phyloP scores from a whole-genome alignment of 148 eudicot species.

The Persicaria maculosa region DNA sequence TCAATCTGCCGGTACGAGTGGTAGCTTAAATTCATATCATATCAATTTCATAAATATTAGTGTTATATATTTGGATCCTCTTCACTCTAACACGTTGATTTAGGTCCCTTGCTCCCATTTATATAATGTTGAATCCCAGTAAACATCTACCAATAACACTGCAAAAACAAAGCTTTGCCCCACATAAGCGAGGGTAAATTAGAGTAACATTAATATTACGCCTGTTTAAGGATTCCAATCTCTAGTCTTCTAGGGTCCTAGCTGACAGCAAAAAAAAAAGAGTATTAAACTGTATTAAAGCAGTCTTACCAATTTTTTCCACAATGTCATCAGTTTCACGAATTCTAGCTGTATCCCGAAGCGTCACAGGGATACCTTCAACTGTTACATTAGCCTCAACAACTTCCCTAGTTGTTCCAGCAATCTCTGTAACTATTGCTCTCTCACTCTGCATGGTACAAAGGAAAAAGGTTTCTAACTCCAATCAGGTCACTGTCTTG shows the following conservation, averaged over 20 bases:
- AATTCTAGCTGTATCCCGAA: conserved; percentile 97
- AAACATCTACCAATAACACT: not conserved
- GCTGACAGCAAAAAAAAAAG: not conserved
- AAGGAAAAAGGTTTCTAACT: conserved; percentile 35
- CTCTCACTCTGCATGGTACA: conserved; percentile 96
- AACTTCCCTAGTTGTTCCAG: conserved; percentile 95
- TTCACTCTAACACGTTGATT: not conserved
- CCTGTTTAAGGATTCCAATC: not conserved
- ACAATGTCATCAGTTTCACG: conserved; percentile 84
- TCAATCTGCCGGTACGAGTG: no score
- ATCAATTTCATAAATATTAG: no score
- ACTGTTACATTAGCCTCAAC: conserved; percentile 79
- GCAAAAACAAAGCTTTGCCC: not conserved
- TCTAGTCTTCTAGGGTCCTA: not conserved
- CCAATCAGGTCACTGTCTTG: conserved; percentile 18
- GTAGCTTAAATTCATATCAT: no score
- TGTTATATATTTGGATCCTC: no score
- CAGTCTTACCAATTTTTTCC: conserved; percentile 73
- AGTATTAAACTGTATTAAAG: not conserved
- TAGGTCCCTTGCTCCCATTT: not conserved
- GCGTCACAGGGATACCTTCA: conserved; percentile 79
- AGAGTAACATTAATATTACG: not conserved
- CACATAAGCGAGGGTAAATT: not conserved
- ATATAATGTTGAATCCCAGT: not conserved
- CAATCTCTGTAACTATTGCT: conserved; percentile 95